Percentiles rank a stretch among this genome's conserved stretches.
Evolutionary conservation across 2,329 filamentous ascomycete genomes (phyloP).

Genomic region (Paramyrothecium sp.): DNA sequence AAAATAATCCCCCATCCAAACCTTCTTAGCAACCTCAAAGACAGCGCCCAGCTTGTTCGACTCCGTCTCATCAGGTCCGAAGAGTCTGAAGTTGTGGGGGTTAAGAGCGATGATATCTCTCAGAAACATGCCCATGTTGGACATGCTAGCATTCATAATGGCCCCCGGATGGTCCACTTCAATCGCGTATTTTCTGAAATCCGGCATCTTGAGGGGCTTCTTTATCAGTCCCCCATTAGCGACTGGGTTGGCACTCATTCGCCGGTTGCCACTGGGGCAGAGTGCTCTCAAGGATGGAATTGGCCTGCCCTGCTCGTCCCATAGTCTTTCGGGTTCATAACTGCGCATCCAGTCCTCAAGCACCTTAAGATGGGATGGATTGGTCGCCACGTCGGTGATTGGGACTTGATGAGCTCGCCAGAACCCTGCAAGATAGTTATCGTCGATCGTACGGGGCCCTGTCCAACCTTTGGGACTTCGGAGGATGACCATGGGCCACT

Average conservation of each 20-base stretch:
- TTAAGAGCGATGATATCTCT: conserved; percentile 67
- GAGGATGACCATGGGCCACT: conserved; percentile 78
- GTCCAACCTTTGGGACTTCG: conserved; percentile 81
- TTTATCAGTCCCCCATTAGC: conserved; percentile 68
- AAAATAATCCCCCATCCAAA: conserved; percentile 77
- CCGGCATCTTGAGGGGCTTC: conserved; percentile 66
- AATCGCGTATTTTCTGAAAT: conserved; percentile 68
- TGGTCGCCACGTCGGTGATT: conserved; percentile 66
- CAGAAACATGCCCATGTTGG: conserved; percentile 65
- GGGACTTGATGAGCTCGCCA: conserved; percentile 80
- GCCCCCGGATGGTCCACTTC: conserved; percentile 60
- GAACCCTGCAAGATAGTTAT: conserved; percentile 71
- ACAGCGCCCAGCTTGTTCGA: conserved; percentile 75
- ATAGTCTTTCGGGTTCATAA: conserved; percentile 72
- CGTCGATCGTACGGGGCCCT: conserved; percentile 68
- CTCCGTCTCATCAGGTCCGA: conserved; percentile 78
- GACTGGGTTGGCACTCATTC: conserved; percentile 78
- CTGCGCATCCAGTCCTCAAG: conserved; percentile 76
- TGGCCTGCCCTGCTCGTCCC: conserved; percentile 62
- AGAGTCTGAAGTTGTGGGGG: conserved; percentile 67
- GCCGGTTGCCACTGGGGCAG: conserved; percentile 61
- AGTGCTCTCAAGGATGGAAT: conserved; percentile 62
- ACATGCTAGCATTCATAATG: conserved; percentile 62
- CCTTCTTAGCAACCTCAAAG: conserved; percentile 74
- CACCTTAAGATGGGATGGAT: conserved; percentile 62